Percentiles rank a stretch among this genome's conserved stretches.
phyloP scores from a whole-genome alignment of 2,329 filamentous ascomycete species.

The Madurella mycetomatis region DNA sequence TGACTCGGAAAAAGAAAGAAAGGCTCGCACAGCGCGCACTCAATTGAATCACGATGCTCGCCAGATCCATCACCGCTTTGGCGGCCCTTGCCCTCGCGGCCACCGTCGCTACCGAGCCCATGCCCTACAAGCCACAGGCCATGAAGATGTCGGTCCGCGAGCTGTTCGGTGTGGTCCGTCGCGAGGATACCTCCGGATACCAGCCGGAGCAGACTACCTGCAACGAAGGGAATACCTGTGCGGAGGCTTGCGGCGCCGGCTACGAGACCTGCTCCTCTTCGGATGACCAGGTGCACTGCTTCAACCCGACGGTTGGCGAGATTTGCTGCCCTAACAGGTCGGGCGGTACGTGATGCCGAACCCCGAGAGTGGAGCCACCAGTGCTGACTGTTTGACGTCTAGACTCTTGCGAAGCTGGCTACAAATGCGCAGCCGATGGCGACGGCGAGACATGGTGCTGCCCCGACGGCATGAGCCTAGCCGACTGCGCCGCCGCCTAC shows the following conservation, averaged over 20 bases:
- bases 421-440: constrained; percentile 57
- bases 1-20: too few relatives aligned
- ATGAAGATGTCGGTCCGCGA: constrained; percentile 34
- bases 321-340: constrained; percentile 53
- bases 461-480: constrained; percentile 50
- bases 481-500: constrained; percentile 50
- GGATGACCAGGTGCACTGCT: constrained; percentile 54
- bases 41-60: constrained; percentile 39
- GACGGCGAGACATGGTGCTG: constrained; percentile 55
- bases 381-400: constrained; percentile 14
- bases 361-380: background rate
- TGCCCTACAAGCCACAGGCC: constrained; percentile 34
- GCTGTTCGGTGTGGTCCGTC: constrained; percentile 41
- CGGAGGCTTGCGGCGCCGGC: constrained; percentile 50
- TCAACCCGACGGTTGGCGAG: constrained; percentile 47
- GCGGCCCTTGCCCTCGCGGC: constrained; percentile 40
- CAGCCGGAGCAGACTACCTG: constrained; percentile 46
- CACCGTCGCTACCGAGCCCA: constrained; percentile 32
- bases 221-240: constrained; percentile 48
- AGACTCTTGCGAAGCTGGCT: constrained; percentile 59
- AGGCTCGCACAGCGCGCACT: too few relatives aligned
- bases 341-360: constrained; percentile 47
- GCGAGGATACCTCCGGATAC: constrained; percentile 42
- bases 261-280: constrained; percentile 47
- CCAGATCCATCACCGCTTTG: constrained; percentile 40